Percentiles rank a stretch among this genome's conserved stretches.
Evolutionary conservation across 2,329 filamentous ascomycete species (phyloP).

Genomic region (Sarocladiaceae sp.): DNA sequence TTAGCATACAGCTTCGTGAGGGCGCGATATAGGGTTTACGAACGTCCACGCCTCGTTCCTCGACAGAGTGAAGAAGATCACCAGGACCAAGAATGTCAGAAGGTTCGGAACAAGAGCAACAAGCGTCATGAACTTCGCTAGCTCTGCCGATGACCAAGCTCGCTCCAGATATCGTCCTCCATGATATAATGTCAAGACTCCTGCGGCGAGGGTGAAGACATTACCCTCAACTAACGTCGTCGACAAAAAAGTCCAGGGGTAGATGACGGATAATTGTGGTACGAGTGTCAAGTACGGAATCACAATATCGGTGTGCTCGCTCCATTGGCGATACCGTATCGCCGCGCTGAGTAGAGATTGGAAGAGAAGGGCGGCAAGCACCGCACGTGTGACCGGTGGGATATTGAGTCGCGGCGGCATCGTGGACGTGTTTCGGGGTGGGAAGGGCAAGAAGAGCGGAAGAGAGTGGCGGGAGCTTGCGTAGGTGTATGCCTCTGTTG

Average conservation of each 20-base stretch:
- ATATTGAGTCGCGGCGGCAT: constrained; percentile 65
- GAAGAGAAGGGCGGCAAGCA: constrained; percentile 69
- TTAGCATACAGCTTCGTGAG: not conserved
- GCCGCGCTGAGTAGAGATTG: constrained; percentile 81
- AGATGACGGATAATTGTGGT: constrained; percentile 76
- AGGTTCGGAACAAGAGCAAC: constrained; percentile 77
- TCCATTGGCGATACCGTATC: constrained; percentile 70
- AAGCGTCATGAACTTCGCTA: constrained; percentile 83
- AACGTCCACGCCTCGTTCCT: constrained; percentile 66
- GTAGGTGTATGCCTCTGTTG: not conserved
- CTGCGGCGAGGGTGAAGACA: constrained; percentile 77
- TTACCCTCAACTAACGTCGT: constrained; percentile 91
- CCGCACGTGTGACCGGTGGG: constrained; percentile 80
- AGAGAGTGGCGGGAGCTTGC: not conserved
- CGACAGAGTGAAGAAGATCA: constrained; percentile 68
- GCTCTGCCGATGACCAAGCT: constrained; percentile 89
- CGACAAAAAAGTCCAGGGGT: constrained; percentile 89
- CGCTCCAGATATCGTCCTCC: constrained; percentile 93
- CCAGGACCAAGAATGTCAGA: constrained; percentile 67
- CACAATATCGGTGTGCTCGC: constrained; percentile 58
- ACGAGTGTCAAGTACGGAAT: constrained; percentile 86
- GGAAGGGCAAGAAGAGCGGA: not conserved
- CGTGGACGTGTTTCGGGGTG: not conserved
- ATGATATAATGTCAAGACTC: constrained; percentile 77
- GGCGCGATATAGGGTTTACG: constrained; percentile 26